Conservation (phyloP, 352 stramenopile genomes). For the Ochromonadaceae sp. region DNA sequence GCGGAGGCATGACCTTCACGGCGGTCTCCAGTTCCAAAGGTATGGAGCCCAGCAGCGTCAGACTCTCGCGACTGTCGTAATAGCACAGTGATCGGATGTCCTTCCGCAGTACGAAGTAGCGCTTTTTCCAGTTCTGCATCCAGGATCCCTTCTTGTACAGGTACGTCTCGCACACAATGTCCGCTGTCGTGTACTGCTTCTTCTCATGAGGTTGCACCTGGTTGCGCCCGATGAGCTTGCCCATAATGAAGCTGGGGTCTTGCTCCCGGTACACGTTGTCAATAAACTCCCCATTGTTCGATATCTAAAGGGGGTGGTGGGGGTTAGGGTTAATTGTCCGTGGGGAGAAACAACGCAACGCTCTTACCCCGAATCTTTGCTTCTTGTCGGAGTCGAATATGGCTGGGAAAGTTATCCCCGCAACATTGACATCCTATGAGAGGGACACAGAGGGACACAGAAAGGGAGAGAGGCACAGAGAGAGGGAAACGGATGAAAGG, state of each 20-base stretch:
- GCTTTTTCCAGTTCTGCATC: conserved; percentile 14
- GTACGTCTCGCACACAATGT: conserved; percentile 14
- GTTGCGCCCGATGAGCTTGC: conserved; percentile 7
- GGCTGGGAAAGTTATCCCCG: too few relatives aligned
- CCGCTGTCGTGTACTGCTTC: not conserved
- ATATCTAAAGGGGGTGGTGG: too few relatives aligned
- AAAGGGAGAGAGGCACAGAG: too few relatives aligned
- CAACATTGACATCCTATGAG: too few relatives aligned
- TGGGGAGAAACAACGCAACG: too few relatives aligned
- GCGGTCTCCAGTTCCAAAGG: not conserved
- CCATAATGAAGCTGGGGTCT: not conserved
- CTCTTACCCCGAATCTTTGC: too few relatives aligned
- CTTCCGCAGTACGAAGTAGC: conserved; percentile 18
- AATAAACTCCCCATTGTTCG: conserved; percentile 12
- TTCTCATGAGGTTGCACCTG: not conserved
- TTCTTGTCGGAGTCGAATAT: too few relatives aligned
- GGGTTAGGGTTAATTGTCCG: too few relatives aligned
- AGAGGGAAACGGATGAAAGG: too few relatives aligned
- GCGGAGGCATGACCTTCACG: not conserved
- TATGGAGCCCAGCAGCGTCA: conserved; percentile 14
- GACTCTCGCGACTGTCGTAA: conserved; percentile 1
- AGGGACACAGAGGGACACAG: too few relatives aligned
- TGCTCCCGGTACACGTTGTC: conserved; percentile 9
- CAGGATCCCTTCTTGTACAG: conserved; percentile 13
- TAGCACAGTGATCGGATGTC: conserved; percentile 19